Evolutionary conservation across 1,284 basidiomycete species (phyloP), one percentile per base, ranked within the genome.

Genomic region (Albatrellus sp.): DNA sequence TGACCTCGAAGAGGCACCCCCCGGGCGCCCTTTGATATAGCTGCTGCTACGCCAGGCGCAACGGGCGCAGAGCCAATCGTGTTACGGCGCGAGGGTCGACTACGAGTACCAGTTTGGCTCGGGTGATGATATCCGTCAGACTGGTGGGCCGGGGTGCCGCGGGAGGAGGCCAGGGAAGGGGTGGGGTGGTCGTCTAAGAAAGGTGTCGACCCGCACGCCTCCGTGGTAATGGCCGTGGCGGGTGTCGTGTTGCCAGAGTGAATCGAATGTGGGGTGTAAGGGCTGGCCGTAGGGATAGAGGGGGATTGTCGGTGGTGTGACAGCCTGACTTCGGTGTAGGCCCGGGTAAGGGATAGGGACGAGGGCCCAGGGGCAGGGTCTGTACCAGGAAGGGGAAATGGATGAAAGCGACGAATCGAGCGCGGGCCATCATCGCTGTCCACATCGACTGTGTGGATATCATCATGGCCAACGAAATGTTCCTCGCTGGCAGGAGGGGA

Each of bases 401-500:
- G 28, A 35, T 20, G 35, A 5, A 30, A 30, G 31, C 46, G 44
- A 12, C 48, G 42, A 4, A 41, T 32, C 12, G 48, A 37, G 39
- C 39, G 48, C 35, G 42, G 30, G 6, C 52, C 30, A 57, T 30
- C 40, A 13, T n/a, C 55, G 30, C 58, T 62, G 24, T 56, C 53
- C 1, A 40, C 43, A 19, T 53, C 43, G 28, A 51, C 50, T 16
- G 24, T 24, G 24, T 7, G 24, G 24, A 24, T 7, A 24, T 24
- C 24, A 7, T 4, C 24, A 24, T 24, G 24, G 24, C 7, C 24
- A 24, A 47, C 47, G 11, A 49, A 46, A 9, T 61, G 60, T 46
- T 73, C 73, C 28, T 73, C 63, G 55, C 77, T 79, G 10, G 75
- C 76, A 3, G 78, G 80, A 0, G 78, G 78, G 0, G 77, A 80